phyloP scores from a whole-genome alignment of 1,139 yeast genomes.

The Hanseniaspora uvarum region DNA sequence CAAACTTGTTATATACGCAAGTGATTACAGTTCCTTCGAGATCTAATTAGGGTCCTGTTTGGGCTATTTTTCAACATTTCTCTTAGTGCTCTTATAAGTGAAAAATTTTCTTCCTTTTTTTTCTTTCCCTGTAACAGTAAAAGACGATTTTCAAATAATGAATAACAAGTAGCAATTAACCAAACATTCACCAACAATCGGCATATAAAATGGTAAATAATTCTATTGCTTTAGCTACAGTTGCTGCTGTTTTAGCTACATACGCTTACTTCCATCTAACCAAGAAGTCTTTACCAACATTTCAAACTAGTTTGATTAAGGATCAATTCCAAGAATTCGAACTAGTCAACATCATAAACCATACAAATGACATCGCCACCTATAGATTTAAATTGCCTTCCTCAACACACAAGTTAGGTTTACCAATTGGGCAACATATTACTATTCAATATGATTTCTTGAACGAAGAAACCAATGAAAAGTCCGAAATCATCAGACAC shows the following conservation, averaged over 20 bases:
- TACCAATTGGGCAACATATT: constrained; percentile 93
- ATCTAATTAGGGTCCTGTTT: too few relatives aligned
- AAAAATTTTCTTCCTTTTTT: too few relatives aligned
- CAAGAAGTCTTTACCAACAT: background rate
- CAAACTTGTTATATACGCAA: too few relatives aligned
- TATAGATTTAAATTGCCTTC: constrained; percentile 79
- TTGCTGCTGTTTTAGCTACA: background rate
- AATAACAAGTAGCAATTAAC: too few relatives aligned
- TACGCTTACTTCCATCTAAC: background rate
- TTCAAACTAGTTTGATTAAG: constrained; percentile 27
- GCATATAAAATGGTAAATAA: background rate
- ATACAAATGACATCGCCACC: constrained; percentile 74
- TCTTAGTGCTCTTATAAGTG: too few relatives aligned
- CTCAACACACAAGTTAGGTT: constrained; percentile 64
- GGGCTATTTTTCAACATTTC: too few relatives aligned
- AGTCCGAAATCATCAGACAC: constrained; percentile 62
- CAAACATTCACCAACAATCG: too few relatives aligned
- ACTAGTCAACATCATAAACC: constrained; percentile 62
- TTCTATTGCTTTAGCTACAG: constrained; percentile 2
- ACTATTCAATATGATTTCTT: constrained; percentile 48
- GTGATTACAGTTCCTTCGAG: too few relatives aligned
- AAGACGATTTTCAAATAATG: too few relatives aligned
- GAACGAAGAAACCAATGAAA: constrained; percentile 49
- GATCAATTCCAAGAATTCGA: constrained; percentile 73
- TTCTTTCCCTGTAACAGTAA: too few relatives aligned